Conservation (phyloP, 129 eudicot genomes). For the Oenanthe sinensis region DNA sequence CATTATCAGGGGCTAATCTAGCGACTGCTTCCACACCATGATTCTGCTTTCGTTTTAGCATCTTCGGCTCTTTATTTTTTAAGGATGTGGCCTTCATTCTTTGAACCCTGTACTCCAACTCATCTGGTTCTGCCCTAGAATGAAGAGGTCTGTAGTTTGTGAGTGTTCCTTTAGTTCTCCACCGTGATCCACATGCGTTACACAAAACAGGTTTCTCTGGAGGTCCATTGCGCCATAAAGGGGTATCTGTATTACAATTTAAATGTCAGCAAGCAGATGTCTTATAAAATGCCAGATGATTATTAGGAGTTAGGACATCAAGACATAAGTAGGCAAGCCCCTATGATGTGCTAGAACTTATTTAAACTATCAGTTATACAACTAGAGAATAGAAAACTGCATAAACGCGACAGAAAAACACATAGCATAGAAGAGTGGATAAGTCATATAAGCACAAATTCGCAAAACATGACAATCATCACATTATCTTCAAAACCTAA, state of each 20-base stretch:
- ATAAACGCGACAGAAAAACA: background rate
- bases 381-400: background rate
- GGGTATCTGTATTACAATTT: constrained; percentile 56
- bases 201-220: constrained; percentile 96
- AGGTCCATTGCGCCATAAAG: constrained; percentile 99
- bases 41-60: constrained; percentile 64
- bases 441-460: background rate
- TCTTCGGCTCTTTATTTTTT: constrained; percentile 64
- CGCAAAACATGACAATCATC: background rate
- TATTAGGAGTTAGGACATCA: background rate
- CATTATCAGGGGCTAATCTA: constrained; percentile 30
- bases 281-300: background rate
- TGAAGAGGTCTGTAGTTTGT: constrained; percentile 93
- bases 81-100: constrained; percentile 49
- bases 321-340: background rate
- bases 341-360: background rate
- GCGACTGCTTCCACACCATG: constrained; percentile 32
- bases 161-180: constrained; percentile 97
- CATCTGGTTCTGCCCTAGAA: constrained; percentile 71
- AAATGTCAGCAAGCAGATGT: constrained; percentile 7
- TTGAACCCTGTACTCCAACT: constrained; percentile 51
- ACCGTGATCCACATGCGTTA: constrained; percentile 97
- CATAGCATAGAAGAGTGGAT: background rate
- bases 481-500: background rate
- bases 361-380: background rate